phyloP scores from a whole-genome alignment of 2,329 filamentous ascomycete genomes.

The Kalmusia sp. region DNA sequence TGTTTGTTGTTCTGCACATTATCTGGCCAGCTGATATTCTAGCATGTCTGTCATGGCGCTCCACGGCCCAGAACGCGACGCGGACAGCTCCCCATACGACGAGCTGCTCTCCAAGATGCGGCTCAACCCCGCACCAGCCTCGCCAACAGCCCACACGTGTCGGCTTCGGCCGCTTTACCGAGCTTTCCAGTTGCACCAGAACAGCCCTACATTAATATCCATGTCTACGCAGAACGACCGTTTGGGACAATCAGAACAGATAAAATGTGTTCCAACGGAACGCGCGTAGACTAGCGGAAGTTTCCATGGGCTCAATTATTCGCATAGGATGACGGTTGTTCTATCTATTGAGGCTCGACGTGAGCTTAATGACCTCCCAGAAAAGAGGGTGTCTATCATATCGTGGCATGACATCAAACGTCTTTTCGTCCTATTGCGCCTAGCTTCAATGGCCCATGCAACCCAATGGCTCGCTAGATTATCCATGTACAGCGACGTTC shows the following conservation, averaged over 20 bases:
- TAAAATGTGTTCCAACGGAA: too few relatives aligned
- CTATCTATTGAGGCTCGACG: background rate
- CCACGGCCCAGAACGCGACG: background rate
- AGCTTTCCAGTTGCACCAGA: background rate
- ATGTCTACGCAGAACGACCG: too few relatives aligned
- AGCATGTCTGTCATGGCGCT: background rate
- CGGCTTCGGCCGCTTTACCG: background rate
- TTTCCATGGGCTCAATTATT: too few relatives aligned
- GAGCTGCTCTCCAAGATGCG: background rate
- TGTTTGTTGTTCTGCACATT: background rate
- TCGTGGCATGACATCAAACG: background rate
- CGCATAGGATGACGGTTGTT: background rate
- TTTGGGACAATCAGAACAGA: too few relatives aligned
- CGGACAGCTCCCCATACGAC: constrained; percentile 1
- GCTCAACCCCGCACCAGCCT: constrained; percentile 13
- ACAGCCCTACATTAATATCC: background rate
- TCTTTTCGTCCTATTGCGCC: background rate
- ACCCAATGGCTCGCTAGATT: background rate
- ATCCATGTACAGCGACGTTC: background rate
- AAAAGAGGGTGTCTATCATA: background rate
- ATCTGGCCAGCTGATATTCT: background rate
- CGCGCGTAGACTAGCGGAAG: too few relatives aligned
- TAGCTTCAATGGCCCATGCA: background rate
- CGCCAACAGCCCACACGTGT: background rate
- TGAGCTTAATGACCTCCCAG: background rate